Evolutionary conservation across 441 rosid species (phyloP), one percentile per base, ranked within the genome.

Genomic region (Cnidoscolus chayamansa): DNA sequence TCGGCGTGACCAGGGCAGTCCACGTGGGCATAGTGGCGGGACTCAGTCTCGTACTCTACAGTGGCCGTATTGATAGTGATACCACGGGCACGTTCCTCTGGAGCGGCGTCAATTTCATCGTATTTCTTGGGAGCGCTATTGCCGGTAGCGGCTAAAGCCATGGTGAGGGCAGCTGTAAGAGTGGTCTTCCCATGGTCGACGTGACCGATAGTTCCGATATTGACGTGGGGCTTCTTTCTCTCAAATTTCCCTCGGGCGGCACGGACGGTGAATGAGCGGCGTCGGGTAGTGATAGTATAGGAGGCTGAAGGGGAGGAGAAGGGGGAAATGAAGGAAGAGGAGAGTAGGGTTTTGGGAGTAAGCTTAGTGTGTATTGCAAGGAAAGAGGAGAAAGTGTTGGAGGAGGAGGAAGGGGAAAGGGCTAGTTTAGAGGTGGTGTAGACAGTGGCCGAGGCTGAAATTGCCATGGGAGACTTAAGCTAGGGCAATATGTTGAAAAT

Each of bases 111-210:
- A 60, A 95, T 95, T 76, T 95, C 98, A 68, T 93, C 96, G 85
- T 93, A 93, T 77, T 92, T 95, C 60, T 95, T 92, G 0, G 95
- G 96, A 13, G 92, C 87, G 58, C 89, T 81, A 81, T 76, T 81
- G 1, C 99, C 97, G 69, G 84, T 58, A 62, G 90, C 61, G 59
- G 98, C 98, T 19, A 91, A 72, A 48, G 99, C 99, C 99, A 95
- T 95, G 80, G 98, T 95, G 37, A 92, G 87, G 58, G 98, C 97
- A 2, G 97, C 98, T 15, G 98, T 94, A 59, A 95, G 81, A 30
- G 99, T 95, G 20, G 99, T 95, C 78, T 95, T 95, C 13, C 99
- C 99, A 64, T 95, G 99, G 95, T 95, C 98, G 67, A 94, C 99
- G 47, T 94, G 99, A 45, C 99, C 99, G 47, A 94, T 94, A 1